Base-by-base conservation (phyloP, 2,329 filamentous ascomycete genomes). In the Xylogone sp. region DNA sequence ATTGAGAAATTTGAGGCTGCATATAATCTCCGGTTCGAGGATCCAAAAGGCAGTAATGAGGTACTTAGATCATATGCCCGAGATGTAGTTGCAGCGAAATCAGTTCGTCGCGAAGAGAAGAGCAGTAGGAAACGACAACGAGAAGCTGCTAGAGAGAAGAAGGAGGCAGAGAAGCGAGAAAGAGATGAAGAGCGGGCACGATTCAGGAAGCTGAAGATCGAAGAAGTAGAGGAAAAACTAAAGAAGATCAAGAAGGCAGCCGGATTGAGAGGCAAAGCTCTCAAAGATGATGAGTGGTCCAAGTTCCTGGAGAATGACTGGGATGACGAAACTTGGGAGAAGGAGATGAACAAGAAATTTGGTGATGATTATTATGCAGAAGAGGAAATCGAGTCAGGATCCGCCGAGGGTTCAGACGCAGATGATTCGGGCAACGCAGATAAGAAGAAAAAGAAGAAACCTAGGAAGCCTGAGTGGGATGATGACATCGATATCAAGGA, bases 401-500 rank as follows among this genome's bases (percentile, higher is more conserved):
- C 86, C 21, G 77, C 80, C 1, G 86, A 84, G 59, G 80, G 75
- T 2, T 79, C 81, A 16, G 72, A 68, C 2, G 76, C 70, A 7
- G 73, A 66, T n/a, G 76, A 72, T 46, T 79, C 73, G 42, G 71
- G 71, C 18, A 16, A 39, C 8, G 66, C 39, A 48, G 49, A 48
- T 19, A 57, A 50, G 48, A 84, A 82, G 67, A 84, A 81, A 65
- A 83, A 82, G 59, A 85, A 79, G 64, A 77, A 77, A 57, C 71
- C 80, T 9, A 90, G 89, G 77, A 96, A 96, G 72, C 90, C 90
- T 9, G 88, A 84, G 56, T 99, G 93, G 87, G 90, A 97, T 62
- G 91, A 97, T 64, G 94, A 99, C 66, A 97, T 99, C 62, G 92
- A 97, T 66, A 97, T 99, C 73, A 90, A 88, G 55, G 93, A 96